These are phyloP conservation scores for Phtheirospermum japonicum DNA, from an alignment of 257 asterid genomes.

Conservation along the genomic window DNA sequence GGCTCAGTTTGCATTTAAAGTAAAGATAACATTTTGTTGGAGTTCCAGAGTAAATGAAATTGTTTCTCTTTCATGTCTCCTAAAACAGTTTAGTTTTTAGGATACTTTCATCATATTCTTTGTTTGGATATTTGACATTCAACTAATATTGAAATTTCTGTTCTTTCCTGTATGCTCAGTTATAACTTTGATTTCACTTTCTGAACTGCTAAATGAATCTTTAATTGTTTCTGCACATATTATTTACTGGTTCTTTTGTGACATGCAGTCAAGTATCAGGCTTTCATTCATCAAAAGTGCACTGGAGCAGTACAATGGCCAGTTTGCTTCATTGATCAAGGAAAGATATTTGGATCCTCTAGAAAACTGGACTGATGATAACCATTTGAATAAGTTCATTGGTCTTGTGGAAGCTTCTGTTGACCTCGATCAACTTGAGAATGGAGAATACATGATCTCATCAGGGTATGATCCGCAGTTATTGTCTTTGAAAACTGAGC, in stretches of 20 bases:
- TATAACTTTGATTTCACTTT: background rate
- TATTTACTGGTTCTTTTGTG: constrained; percentile 29
- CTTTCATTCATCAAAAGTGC: constrained; percentile 78
- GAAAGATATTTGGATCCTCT: constrained; percentile 70
- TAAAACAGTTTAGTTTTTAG: background rate
- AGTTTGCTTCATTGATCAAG: constrained; percentile 64
- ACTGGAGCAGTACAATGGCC: constrained; percentile 70
- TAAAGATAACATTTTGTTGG: background rate
- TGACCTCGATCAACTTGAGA: constrained; percentile 97
- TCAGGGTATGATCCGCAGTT: constrained; percentile 75
- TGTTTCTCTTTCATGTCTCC: background rate
- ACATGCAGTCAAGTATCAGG: constrained; percentile 82
- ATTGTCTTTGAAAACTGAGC: constrained; percentile 61
- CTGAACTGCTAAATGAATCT: constrained; percentile 15
- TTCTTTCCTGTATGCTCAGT: constrained; percentile 13
- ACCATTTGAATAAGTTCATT: constrained; percentile 82
- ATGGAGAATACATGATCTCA: constrained; percentile 96
- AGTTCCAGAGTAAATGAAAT: constrained; percentile 15
- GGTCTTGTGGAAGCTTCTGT: constrained; percentile 94
- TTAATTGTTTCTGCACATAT: constrained; percentile 8
- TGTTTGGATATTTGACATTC: constrained; percentile 20
- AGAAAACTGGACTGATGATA: constrained; percentile 68
- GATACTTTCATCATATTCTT: constrained; percentile 10
- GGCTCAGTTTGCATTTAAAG: background rate
- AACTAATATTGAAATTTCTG: constrained; percentile 13